Conservation (phyloP, 2,329 filamentous ascomycete genomes). For the Alternaria sp. region DNA sequence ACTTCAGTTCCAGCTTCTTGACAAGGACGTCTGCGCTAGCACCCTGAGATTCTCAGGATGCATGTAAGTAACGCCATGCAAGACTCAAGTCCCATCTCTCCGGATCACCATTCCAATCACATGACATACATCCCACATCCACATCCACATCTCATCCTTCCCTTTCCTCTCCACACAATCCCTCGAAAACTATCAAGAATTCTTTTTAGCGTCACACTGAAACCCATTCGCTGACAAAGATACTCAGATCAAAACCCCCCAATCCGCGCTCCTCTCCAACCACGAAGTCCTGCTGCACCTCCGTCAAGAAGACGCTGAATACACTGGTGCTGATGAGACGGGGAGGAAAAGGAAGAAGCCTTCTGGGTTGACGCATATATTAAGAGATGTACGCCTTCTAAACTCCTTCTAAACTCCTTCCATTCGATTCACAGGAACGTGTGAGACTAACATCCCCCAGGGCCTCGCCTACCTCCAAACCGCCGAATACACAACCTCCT, state of each 20-base stretch:
- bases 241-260: constrained; percentile 67
- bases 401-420: too few species aligned
- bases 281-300: constrained; percentile 68
- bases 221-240: background rate
- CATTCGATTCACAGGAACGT: too few species aligned
- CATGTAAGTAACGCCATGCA: background rate
- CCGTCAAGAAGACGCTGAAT: constrained; percentile 41
- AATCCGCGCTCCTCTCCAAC: constrained; percentile 73
- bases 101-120: background rate
- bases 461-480: constrained; percentile 56
- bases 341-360: constrained; percentile 34
- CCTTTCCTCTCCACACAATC: too few species aligned
- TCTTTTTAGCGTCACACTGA: background rate
- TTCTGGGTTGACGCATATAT: constrained; percentile 66
- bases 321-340: constrained; percentile 40
- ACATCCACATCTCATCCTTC: background rate
- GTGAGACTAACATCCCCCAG: constrained; percentile 22
- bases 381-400: constrained; percentile 64
- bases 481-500: constrained; percentile 31
- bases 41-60: background rate
- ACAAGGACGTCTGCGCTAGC: background rate
- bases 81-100: too few species aligned
- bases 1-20: accelerated
- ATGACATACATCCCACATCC: background rate
- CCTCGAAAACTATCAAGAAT: background rate